Percentiles rank a stretch among this genome's conserved stretches.
Conservation (phyloP, 306 rosid genomes). For the Urtica urens region DNA sequence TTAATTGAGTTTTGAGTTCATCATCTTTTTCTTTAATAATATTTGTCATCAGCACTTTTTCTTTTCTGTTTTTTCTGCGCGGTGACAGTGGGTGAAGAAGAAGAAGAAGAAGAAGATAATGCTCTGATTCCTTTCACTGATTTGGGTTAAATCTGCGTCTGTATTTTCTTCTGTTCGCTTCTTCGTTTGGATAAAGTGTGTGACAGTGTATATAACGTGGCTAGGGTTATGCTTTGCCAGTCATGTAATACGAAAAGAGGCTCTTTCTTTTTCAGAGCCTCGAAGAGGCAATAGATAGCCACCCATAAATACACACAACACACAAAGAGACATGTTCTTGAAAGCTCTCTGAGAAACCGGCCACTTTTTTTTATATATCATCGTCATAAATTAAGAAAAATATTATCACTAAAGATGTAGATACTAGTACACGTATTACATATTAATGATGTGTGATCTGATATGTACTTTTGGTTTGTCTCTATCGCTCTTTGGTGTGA, state of each 20-base stretch:
- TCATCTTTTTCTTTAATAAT: no score
- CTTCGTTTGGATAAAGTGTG: conserved; percentile 34
- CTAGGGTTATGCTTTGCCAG: conserved; percentile 33
- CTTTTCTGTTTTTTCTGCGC: neutral
- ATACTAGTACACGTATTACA: neutral
- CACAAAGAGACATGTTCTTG: neutral
- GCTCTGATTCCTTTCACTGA: conserved; percentile 6
- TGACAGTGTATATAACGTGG: conserved; percentile 47
- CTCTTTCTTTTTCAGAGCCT: conserved; percentile 18
- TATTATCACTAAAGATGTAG: neutral
- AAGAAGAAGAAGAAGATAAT: no score
- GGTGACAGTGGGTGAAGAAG: conserved; percentile 9
- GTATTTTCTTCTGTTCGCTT: neutral
- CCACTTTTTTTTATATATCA: conserved; percentile 1
- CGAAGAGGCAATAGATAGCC: no score
- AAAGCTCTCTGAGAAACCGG: conserved; percentile 10
- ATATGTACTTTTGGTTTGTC: conserved; percentile 44
- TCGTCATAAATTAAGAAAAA: neutral
- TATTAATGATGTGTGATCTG: neutral
- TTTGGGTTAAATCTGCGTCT: conserved; percentile 1
- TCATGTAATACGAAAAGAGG: neutral
- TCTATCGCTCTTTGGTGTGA: conserved; percentile 11
- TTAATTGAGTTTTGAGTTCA: neutral
- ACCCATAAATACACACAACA: no score
- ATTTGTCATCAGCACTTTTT: no score